Evolutionary conservation across 129 eudicot species (phyloP).

Genomic region (Lactuca saligna): DNA sequence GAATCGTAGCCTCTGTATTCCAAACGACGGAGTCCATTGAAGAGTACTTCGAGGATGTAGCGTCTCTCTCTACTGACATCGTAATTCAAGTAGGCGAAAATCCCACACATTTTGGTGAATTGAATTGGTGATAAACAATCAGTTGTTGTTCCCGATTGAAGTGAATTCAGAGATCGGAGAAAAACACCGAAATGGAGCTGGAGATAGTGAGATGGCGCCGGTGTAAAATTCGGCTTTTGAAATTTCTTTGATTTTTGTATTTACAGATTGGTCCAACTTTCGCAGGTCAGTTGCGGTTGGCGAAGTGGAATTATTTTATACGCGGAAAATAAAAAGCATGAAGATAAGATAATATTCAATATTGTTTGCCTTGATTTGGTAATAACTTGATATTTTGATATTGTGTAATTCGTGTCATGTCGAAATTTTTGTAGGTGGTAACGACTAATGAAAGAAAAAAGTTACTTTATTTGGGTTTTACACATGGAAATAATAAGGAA

Average conservation of each 20-base stretch:
- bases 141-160: background rate
- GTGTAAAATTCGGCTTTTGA: background rate
- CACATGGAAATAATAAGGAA: too few species aligned
- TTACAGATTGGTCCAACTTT: background rate
- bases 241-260: constrained; percentile 5
- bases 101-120: constrained; percentile 68
- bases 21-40: constrained; percentile 84
- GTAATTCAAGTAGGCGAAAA: constrained; percentile 83
- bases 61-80: constrained; percentile 71
- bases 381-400: too few species aligned
- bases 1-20: constrained; percentile 98
- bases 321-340: constrained; percentile 4
- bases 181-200: background rate
- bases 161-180: constrained; percentile 25
- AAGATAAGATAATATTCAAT: background rate
- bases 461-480: too few species aligned
- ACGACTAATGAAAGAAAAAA: too few species aligned
- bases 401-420: too few species aligned
- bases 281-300: constrained; percentile 29
- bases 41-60: constrained; percentile 68
- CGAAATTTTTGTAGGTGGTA: too few species aligned
- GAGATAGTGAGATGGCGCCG: constrained; percentile 21
- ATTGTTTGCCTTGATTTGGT: too few species aligned
- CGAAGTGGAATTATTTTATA: background rate
- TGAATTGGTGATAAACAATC: background rate